Conservation (phyloP, 257 asterid genomes). For the Solanum rostratum region DNA sequence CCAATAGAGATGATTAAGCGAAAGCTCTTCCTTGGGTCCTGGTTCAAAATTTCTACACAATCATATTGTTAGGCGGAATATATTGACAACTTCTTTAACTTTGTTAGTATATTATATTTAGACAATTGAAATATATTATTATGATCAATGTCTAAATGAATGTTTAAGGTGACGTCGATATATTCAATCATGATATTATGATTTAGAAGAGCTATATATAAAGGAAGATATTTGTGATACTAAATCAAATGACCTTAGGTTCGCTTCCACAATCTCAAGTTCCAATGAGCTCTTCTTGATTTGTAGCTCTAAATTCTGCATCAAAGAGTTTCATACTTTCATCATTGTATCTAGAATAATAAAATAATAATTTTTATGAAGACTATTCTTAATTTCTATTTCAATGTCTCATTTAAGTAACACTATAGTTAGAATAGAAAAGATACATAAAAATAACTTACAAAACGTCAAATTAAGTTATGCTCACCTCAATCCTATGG, state of each 20-base stretch:
- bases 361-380: background rate
- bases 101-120: no score
- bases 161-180: background rate
- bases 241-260: constrained; percentile 25
- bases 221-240: background rate
- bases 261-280: constrained; percentile 31
- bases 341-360: background rate
- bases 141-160: background rate
- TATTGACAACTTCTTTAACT: no score
- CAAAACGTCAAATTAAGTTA: background rate
- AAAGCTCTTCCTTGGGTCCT: background rate
- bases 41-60: background rate
- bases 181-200: background rate
- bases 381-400: background rate
- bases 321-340: background rate
- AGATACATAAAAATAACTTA: no score
- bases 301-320: constrained; percentile 44
- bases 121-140: no score
- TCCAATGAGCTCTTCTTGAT: constrained; percentile 30
- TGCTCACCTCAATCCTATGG: background rate
- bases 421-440: background rate
- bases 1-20: background rate
- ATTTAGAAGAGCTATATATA: background rate
- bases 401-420: background rate
- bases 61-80: no score